These are phyloP conservation scores for Staphylotrichum tortipilum DNA, from an alignment of 495 filamentous ascomycete species.

Conservation along the genomic window DNA sequence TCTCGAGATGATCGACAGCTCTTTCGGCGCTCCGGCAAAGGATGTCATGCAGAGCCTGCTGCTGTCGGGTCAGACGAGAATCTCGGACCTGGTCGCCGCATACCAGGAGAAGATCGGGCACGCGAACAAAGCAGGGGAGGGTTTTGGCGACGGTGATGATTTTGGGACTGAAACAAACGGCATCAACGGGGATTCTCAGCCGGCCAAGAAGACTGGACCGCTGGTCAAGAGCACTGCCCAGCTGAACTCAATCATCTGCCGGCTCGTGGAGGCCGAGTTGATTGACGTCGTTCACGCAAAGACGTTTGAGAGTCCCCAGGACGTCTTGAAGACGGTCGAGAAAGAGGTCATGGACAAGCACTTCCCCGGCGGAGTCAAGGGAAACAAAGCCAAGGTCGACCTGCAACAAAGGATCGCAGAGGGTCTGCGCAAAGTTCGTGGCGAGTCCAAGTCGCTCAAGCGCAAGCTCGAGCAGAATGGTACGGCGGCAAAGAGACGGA, in stretches of 20 bases:
- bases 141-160: constrained; percentile 10
- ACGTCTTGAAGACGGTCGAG: constrained; percentile 29
- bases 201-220: constrained; percentile 12
- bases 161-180: constrained; percentile 12
- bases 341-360: constrained; percentile 35
- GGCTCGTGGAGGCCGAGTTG: constrained; percentile 37
- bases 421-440: constrained; percentile 41
- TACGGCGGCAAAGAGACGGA: constrained; percentile 37
- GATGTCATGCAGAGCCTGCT: constrained; percentile 66
- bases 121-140: constrained; percentile 16
- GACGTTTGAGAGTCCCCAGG: constrained; percentile 33
- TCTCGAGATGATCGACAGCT: constrained; percentile 59
- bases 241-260: constrained; percentile 32
- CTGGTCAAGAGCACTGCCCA: constrained; percentile 26
- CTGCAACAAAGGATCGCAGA: constrained; percentile 46
- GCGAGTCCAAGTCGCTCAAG: constrained; percentile 39
- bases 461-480: constrained; percentile 39
- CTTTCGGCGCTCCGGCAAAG: constrained; percentile 61
- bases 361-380: constrained; percentile 32
- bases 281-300: constrained; percentile 32
- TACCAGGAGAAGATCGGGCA: constrained; percentile 29
- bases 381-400: constrained; percentile 50
- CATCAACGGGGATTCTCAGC: constrained; percentile 16
- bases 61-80: constrained; percentile 64
- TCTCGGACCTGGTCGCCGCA: constrained; percentile 56